Evolutionary conservation across 2,329 filamentous ascomycete genomes (phyloP).

Genomic region (Sordariomycetes sp.): DNA sequence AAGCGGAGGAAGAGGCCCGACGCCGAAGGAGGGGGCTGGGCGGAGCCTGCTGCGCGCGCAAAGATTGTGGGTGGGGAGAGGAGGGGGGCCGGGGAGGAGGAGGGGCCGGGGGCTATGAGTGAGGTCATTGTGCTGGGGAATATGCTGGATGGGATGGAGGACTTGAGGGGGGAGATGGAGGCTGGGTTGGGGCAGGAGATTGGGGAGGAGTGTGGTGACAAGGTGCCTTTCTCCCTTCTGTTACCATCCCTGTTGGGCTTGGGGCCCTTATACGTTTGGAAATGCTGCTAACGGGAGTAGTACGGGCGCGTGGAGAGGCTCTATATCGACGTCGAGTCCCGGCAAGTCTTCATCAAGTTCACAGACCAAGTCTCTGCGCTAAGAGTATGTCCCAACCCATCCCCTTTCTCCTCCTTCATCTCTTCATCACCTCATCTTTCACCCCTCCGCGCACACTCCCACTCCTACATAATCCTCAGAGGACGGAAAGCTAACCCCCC

Average conservation of each 20-base stretch:
- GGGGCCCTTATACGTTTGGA: no score
- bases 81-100: conserved; percentile 19
- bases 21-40: conserved; percentile 67
- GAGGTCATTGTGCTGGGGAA: conserved; percentile 70
- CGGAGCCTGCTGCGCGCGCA: conserved; percentile 49
- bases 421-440: neutral
- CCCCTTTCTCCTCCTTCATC: neutral
- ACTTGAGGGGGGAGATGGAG: conserved; percentile 67
- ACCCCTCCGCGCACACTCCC: neutral
- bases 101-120: conserved; percentile 59
- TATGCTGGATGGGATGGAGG: conserved; percentile 72
- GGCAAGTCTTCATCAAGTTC: conserved; percentile 85
- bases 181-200: conserved; percentile 79
- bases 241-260: neutral
- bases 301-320: conserved; percentile 76
- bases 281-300: conserved; percentile 22
- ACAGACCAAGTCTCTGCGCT: conserved; percentile 74
- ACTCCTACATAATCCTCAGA: conserved; percentile 5
- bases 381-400: conserved; percentile 42
- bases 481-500: neutral
- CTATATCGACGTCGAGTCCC: conserved; percentile 51
- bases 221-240: conserved; percentile 29
- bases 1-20: conserved; percentile 72
- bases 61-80: conserved; percentile 70
- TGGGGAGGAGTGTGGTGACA: conserved; percentile 80